Conservation (phyloP, 2,329 filamentous ascomycete genomes). For the Diaporthe ampelina region DNA sequence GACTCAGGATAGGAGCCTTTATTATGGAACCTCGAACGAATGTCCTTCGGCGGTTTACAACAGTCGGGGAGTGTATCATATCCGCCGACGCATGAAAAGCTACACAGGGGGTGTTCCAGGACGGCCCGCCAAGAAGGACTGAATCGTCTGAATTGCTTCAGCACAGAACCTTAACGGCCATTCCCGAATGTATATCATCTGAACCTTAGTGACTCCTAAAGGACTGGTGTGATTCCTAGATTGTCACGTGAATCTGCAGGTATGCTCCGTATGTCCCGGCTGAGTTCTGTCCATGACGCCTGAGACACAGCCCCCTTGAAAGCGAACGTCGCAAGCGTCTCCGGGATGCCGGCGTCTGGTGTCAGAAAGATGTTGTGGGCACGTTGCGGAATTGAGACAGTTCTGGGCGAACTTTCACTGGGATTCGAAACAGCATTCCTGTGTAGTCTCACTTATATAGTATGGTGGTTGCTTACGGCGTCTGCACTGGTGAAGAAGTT, state of each 20-base stretch:
- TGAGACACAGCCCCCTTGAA: background rate
- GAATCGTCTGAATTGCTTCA: conserved; percentile 14
- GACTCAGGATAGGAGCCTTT: too few relatives aligned
- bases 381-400: background rate
- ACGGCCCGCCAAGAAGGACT: background rate
- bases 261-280: background rate
- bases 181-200: background rate
- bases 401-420: background rate
- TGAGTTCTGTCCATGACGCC: background rate
- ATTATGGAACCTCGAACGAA: too few relatives aligned
- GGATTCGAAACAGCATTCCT: background rate
- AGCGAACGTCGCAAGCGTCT: background rate
- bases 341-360: background rate
- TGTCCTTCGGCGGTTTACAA: too few relatives aligned
- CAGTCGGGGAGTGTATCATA: background rate
- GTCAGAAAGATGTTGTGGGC: background rate
- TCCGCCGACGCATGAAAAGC: conserved; percentile 3
- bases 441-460: background rate
- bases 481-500: too few relatives aligned
- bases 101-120: conserved; percentile 5
- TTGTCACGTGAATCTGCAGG: background rate
- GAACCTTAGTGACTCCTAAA: too few relatives aligned
- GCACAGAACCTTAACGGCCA: conserved; percentile 2
- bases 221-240: background rate
- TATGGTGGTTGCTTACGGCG: too few relatives aligned